Base-by-base conservation (phyloP, 495 filamentous ascomycete genomes). In the Hypoxylon lienhwacheense region DNA sequence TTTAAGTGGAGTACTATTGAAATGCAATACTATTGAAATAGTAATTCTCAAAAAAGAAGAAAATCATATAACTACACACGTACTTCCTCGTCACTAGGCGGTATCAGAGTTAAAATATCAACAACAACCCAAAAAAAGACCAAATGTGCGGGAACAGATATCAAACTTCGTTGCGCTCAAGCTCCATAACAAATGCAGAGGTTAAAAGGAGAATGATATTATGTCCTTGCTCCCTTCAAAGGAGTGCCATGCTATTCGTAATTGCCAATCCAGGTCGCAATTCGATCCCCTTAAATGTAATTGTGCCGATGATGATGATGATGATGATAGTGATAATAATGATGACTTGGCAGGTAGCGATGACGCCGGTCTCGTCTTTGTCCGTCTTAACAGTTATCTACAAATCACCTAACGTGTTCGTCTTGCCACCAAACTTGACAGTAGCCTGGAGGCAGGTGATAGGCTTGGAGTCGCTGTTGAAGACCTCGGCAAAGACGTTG, bases 401-500 rank as follows among this genome's bases (percentile, higher is more conserved):
- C 36, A 65, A 28, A 21, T 59, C 55, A 3, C 55, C 39, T 34
- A 47, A 17, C 4, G 7, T 49, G 7, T 32, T 45, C 7, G 45
- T 20, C 33, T 48, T 61, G 33, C 53, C 60, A 11, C 73, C 70
- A 62, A 90, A 91, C 3, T 61, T 47, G 34, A 91, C 80, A 0
- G 66, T 72, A 5, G 88, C 90, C 37, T 82, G 81, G 50, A 98
- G 73, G 70, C 93, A 98, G 44, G 90, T 92, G 52, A 98, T 85
- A 60, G 81, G 81, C 37, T 79, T 70, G 26, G 78, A 72, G 40
- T 92, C 85, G 17, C 72, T 71, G 56, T 77, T 87, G 67, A 80
- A 85, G 40, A 91, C 95, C 69, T 98, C 88, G 34, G 92, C 93
- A 10, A 81, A 69, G 31, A 97, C 93, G 21, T 79, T 85, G 78